Evolutionary conservation across 192 early-diverging fungal species (phyloP).

Genomic region (Entrophospora sp.): DNA sequence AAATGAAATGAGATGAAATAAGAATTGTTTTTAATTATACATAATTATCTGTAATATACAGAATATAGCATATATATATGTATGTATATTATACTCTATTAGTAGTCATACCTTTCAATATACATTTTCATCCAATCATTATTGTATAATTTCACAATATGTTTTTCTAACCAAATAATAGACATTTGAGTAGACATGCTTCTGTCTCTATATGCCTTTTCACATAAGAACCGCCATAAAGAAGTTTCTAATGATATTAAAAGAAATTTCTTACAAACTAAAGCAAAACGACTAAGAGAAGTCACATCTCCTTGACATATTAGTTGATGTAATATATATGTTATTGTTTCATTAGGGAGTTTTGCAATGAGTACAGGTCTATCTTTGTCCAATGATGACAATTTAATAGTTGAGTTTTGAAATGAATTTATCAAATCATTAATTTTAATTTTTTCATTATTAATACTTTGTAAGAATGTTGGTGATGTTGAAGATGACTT

Average conservation of each 20-base stretch:
- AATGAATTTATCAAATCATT: constrained; percentile 10
- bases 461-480: no score
- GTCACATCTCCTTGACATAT: constrained; percentile 13
- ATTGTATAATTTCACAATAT: constrained; percentile 19
- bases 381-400: constrained; percentile 19
- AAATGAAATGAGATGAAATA: background rate
- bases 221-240: constrained; percentile 28
- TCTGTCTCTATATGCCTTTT: constrained; percentile 10
- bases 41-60: background rate
- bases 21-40: background rate
- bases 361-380: constrained; percentile 25
- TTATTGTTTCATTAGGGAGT: constrained; percentile 29
- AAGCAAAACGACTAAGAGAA: constrained; percentile 22
- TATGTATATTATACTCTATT: background rate
- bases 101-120: constrained; percentile 22
- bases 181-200: background rate
- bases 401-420: background rate
- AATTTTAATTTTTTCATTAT: background rate
- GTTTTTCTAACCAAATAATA: background rate
- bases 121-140: constrained; percentile 31
- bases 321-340: constrained; percentile 20
- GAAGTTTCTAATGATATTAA: constrained; percentile 21
- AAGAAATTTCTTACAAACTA: constrained; percentile 29
- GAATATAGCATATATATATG: background rate
- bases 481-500: no score